phyloP scores from a whole-genome alignment of 2,329 filamentous ascomycete species.

The Clarireedia paspali region DNA sequence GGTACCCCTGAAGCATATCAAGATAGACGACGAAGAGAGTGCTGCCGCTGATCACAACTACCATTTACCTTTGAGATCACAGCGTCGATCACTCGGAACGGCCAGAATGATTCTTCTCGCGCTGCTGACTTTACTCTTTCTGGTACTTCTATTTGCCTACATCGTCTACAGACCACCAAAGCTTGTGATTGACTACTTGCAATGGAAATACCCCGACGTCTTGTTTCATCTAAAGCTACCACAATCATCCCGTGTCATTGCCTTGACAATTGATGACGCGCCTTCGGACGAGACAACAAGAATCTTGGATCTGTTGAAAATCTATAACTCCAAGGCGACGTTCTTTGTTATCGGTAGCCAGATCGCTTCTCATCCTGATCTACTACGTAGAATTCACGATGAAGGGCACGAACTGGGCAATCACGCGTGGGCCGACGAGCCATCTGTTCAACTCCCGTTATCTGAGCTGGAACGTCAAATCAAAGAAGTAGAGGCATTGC shows the following conservation, averaged over 20 bases:
- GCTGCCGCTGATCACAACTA: neutral
- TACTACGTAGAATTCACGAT: constrained; percentile 50
- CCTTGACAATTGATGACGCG: constrained; percentile 81
- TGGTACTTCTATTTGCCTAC: constrained; percentile 45
- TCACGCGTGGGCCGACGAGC: constrained; percentile 84
- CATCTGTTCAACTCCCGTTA: constrained; percentile 54
- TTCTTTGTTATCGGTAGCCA: constrained; percentile 87
- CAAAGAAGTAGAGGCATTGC: constrained; percentile 48
- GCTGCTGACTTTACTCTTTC: constrained; percentile 16
- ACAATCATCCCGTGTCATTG: constrained; percentile 57
- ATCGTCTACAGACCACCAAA: constrained; percentile 73
- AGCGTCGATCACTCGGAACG: neutral
- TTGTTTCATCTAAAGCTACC: constrained; percentile 60
- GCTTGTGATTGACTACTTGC: constrained; percentile 63
- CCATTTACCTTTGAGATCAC: neutral
- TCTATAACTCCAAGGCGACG: constrained; percentile 64
- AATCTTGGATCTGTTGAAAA: constrained; percentile 60
- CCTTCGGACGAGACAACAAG: constrained; percentile 65
- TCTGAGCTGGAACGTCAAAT: constrained; percentile 57
- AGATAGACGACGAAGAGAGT: constrained; percentile 28
- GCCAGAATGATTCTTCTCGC: constrained; percentile 17
- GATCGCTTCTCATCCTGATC: constrained; percentile 47
- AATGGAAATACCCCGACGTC: constrained; percentile 67
- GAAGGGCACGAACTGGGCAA: constrained; percentile 70
- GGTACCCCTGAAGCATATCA: constrained; percentile 21